phyloP scores from a whole-genome alignment of 169 alveolate species.

The Plasmodium yoelii region DNA sequence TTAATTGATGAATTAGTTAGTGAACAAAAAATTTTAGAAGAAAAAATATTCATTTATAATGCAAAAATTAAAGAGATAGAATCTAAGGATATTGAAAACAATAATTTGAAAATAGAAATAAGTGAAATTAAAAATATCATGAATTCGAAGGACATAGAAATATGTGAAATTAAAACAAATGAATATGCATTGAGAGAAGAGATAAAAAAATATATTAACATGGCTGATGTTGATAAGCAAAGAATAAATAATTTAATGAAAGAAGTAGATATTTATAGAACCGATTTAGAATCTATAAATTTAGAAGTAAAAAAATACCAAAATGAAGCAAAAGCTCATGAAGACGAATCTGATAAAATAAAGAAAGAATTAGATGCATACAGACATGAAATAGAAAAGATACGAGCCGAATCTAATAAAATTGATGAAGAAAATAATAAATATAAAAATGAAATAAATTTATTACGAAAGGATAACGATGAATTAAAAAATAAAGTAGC shows the following conservation, averaged over 20 bases:
- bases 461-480: neutral
- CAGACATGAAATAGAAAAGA: neutral
- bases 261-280: too few species aligned
- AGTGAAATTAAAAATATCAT: conserved; percentile 5
- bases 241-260: neutral
- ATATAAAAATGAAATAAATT: neutral
- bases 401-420: neutral
- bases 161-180: conserved; percentile 5
- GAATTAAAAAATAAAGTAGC: neutral
- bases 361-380: neutral
- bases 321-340: neutral
- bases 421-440: neutral
- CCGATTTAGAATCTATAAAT: too few species aligned
- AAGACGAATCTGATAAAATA: neutral
- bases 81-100: neutral
- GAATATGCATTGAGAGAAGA: neutral
- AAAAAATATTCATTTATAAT: conserved; percentile 3
- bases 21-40: conserved; percentile 5
- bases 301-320: neutral
- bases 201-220: conserved; percentile 1
- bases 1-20: neutral
- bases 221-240: neutral
- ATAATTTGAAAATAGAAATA: neutral
- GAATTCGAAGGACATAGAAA: neutral
- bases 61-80: neutral